A percentile compares a stretch with the other conserved stretches of the same genome.
Evolutionary conservation across 306 rosid genomes (phyloP).

Genomic region (Canavalia gladiata): DNA sequence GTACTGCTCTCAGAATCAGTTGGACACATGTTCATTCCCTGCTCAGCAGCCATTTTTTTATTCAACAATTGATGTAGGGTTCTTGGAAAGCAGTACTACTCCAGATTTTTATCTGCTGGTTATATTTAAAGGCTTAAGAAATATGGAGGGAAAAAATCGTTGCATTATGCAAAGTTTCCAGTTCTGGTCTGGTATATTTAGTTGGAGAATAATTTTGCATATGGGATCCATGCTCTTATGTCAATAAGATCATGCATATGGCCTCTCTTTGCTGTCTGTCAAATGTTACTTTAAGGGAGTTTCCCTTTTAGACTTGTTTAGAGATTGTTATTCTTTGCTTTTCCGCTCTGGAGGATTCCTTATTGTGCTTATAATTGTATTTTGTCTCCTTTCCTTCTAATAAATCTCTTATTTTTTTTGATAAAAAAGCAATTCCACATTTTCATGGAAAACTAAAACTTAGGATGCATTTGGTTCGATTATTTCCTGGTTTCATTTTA

Average conservation of each 20-base stretch:
- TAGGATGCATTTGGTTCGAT: conserved; percentile 22
- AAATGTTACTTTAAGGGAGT: conserved; percentile 18
- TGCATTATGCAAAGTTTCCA: not conserved
- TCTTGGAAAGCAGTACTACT: conserved; percentile 27
- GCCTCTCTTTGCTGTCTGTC: conserved; percentile 15
- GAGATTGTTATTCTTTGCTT: conserved; percentile 21
- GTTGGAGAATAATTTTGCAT: conserved; percentile 13
- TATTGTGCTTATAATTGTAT: not conserved
- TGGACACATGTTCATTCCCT: not conserved
- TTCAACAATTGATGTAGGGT: conserved; percentile 1
- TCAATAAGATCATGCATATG: not conserved
- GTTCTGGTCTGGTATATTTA: conserved; percentile 11
- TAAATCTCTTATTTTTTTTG: not conserved
- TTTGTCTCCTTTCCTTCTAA: not conserved
- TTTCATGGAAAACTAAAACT: conserved; percentile 5
- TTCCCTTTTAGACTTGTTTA: not conserved
- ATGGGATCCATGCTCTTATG: conserved; percentile 12
- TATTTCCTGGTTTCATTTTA: conserved; percentile 33
- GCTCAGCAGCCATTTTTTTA: conserved; percentile 1
- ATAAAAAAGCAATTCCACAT: not conserved
- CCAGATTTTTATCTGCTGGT: not conserved
- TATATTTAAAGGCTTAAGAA: conserved; percentile 36
- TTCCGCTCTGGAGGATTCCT: conserved; percentile 18
- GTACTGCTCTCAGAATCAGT: conserved; percentile 21
- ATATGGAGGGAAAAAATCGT: conserved; percentile 4